Percentiles rank a stretch among this genome's conserved stretches.
Conservation (phyloP, 495 filamentous ascomycete species). For the Hypoxylon trugodes region DNA sequence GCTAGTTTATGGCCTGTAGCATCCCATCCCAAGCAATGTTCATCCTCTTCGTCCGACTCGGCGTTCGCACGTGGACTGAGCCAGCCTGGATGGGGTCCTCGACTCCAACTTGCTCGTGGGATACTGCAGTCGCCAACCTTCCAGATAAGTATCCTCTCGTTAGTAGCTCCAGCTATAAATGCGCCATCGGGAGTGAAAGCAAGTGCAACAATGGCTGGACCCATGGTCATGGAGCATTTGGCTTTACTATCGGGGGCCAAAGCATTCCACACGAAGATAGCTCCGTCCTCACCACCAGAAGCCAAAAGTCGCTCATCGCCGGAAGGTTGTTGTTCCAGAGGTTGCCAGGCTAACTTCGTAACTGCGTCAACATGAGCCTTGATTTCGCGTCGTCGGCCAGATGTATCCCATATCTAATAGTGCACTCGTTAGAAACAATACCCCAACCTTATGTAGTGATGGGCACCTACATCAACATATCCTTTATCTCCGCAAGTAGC, state of each 20-base stretch:
- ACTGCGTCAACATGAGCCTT: slow-evolving; percentile 58
- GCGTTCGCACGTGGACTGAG: slow-evolving; percentile 56
- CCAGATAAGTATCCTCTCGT: slow-evolving; percentile 73
- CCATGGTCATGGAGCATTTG: slow-evolving; percentile 66
- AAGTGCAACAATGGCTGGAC: slow-evolving; percentile 65
- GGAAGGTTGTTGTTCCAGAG: slow-evolving; percentile 43
- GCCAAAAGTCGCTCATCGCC: slow-evolving; percentile 61
- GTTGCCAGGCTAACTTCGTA: slow-evolving; percentile 62
- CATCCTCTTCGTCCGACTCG: slow-evolving; percentile 56
- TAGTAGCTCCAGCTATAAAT: slow-evolving; percentile 73
- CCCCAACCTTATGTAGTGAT: background rate
- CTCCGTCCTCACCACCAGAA: slow-evolving; percentile 66
- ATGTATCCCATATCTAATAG: slow-evolving; percentile 59
- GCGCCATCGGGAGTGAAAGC: slow-evolving; percentile 78
- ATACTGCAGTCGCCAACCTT: slow-evolving; percentile 71
- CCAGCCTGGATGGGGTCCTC: slow-evolving; percentile 58
- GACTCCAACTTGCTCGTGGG: slow-evolving; percentile 70
- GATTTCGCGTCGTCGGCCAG: slow-evolving; percentile 55
- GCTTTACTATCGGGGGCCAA: slow-evolving; percentile 62
- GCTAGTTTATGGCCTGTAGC: slow-evolving; percentile 76
- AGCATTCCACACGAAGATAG: slow-evolving; percentile 74
- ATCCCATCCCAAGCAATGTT: slow-evolving; percentile 77
- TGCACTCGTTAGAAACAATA: slow-evolving; percentile 20
- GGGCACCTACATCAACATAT: slow-evolving; percentile 58
- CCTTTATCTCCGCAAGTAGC: slow-evolving; percentile 62